Evolutionary conservation across 179 eudicot species (phyloP).

Genomic region (Silene coronaria): DNA sequence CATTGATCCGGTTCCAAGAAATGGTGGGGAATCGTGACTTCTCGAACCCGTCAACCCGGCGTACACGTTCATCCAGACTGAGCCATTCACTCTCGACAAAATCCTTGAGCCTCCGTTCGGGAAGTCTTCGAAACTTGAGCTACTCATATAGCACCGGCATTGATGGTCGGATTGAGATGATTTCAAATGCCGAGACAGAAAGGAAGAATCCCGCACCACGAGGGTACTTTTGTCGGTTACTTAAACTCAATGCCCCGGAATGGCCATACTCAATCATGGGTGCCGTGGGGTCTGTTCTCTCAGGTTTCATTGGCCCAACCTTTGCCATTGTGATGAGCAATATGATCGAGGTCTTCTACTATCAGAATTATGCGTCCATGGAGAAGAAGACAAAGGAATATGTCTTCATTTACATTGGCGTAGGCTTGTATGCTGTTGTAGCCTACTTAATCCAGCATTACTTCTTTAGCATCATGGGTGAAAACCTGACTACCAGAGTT

Average conservation of each 20-base stretch:
- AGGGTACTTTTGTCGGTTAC: constrained; percentile 68
- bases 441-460: constrained; percentile 97
- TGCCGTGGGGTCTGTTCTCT: constrained; percentile 84
- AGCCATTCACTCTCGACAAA: constrained; percentile 88
- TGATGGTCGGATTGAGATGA: constrained; percentile 96
- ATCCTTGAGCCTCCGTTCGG: constrained; percentile 92
- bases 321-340: constrained; percentile 98
- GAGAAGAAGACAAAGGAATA: constrained; percentile 94
- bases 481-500: constrained; percentile 94
- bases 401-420: constrained; percentile 91
- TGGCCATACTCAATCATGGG: constrained; percentile 99
- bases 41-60: constrained; percentile 83
- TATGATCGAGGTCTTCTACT: constrained; percentile 98
- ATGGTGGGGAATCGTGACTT: constrained; percentile 90
- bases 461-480: constrained; percentile 99
- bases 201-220: constrained; percentile 87
- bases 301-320: constrained; percentile 95
- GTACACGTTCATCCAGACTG: constrained; percentile 70
- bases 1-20: constrained; percentile 91
- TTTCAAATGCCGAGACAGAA: constrained; percentile 84
- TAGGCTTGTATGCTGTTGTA: constrained; percentile 87
- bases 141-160: constrained; percentile 92
- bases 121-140: constrained; percentile 87
- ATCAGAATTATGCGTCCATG: constrained; percentile 62
- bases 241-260: constrained; percentile 89